These are phyloP conservation scores for Coemansia sp. DNA, from an alignment of 192 early-diverging fungal species.

Conservation along the genomic window DNA sequence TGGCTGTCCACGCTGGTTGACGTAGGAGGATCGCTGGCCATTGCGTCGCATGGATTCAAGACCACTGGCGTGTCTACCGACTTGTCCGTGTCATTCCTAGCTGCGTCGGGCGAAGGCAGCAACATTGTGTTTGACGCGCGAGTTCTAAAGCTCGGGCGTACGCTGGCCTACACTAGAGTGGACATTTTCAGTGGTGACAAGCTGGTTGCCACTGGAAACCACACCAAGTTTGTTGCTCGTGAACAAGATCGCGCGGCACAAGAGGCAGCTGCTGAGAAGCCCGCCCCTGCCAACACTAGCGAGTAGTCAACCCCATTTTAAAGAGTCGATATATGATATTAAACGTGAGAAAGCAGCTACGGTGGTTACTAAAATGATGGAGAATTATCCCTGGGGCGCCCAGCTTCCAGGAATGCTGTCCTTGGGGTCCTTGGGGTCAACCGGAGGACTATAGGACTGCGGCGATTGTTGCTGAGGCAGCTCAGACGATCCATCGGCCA, in stretches of 20 bases:
- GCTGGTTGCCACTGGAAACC: slow-evolving; percentile 55
- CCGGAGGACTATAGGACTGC: not conserved
- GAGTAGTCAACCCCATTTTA: not conserved
- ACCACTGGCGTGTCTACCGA: slow-evolving; percentile 56
- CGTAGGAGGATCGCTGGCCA: slow-evolving; percentile 53
- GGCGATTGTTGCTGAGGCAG: not conserved
- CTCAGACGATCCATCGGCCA: not conserved
- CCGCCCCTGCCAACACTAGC: not conserved
- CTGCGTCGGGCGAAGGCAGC: slow-evolving; percentile 46
- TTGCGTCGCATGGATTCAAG: slow-evolving; percentile 46
- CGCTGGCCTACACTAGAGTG: slow-evolving; percentile 54
- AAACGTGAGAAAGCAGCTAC: not conserved
- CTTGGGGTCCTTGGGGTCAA: not conserved
- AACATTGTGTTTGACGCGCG: slow-evolving; percentile 44
- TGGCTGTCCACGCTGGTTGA: slow-evolving; percentile 58
- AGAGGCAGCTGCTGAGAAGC: slow-evolving; percentile 8
- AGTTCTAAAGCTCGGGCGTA: slow-evolving; percentile 54
- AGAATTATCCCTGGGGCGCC: slow-evolving; percentile 4
- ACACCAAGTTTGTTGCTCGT: slow-evolving; percentile 55
- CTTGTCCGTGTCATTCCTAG: slow-evolving; percentile 53
- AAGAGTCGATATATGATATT: not conserved
- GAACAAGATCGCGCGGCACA: slow-evolving; percentile 19
- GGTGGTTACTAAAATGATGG: not conserved
- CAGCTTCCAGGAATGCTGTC: slow-evolving; percentile 36
- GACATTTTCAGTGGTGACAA: slow-evolving; percentile 46